A percentile compares a stretch with the other conserved stretches of the same genome.
These are phyloP conservation scores for Myriosclerotinia duriaeana DNA, from an alignment of 2,329 filamentous ascomycete genomes.

Conservation along the genomic window DNA sequence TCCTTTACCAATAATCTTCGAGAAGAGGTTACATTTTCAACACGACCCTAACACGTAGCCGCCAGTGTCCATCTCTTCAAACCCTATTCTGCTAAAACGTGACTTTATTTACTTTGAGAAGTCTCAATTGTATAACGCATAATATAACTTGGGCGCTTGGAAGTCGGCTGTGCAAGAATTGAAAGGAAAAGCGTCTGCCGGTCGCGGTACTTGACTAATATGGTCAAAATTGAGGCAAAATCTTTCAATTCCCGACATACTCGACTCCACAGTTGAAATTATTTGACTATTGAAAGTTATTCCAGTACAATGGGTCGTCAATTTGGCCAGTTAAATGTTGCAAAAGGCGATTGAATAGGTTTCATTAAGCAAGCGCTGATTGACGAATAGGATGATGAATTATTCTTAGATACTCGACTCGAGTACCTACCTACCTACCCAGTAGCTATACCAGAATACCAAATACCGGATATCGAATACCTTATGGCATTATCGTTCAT, in stretches of 20 bases:
- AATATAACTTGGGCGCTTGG: slow-evolving; percentile 29
- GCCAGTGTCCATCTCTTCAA: slow-evolving; percentile 25
- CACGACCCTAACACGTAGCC: slow-evolving; percentile 39
- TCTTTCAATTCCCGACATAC: not conserved
- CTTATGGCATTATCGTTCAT: not conserved
- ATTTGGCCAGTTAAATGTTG: slow-evolving; percentile 8
- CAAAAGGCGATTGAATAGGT: slow-evolving; percentile 18
- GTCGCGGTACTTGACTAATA: slow-evolving; percentile 28
- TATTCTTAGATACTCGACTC: not conserved
- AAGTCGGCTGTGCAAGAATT: slow-evolving; percentile 34
- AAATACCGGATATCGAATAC: too few relatives aligned
- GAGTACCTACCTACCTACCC: too few relatives aligned
- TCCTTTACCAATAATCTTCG: slow-evolving; percentile 30
- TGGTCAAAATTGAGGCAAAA: not conserved
- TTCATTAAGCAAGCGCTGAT: slow-evolving; percentile 32
- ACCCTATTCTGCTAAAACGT: not conserved
- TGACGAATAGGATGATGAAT: slow-evolving; percentile 26
- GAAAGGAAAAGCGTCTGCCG: slow-evolving; percentile 27
- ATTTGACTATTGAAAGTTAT: not conserved
- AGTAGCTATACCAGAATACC: not conserved
- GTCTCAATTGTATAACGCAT: slow-evolving; percentile 12
- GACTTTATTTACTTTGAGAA: slow-evolving; percentile 7
- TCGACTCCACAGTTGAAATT: slow-evolving; percentile 22
- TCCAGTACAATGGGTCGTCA: slow-evolving; percentile 3
- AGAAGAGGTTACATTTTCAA: slow-evolving; percentile 27